phyloP scores from a whole-genome alignment of 495 filamentous ascomycete species.

The Schizothecium vesticola region DNA sequence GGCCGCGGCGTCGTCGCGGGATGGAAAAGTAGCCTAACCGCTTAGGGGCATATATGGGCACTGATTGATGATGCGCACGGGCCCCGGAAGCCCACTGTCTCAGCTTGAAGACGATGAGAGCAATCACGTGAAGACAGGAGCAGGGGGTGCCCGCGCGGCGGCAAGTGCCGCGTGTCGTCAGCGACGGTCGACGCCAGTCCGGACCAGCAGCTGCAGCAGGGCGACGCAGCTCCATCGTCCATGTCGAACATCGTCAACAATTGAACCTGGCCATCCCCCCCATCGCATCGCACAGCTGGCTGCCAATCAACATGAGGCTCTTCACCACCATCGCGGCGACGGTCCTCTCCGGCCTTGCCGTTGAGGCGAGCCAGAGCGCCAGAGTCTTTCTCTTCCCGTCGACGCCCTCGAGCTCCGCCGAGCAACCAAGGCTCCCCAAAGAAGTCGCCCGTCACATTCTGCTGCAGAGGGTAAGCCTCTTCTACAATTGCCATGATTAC shows the following conservation, averaged over 20 bases:
- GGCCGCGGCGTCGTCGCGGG: not conserved
- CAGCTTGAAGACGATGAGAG: too few relatives aligned
- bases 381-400: constrained; percentile 27
- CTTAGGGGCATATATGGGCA: too few relatives aligned
- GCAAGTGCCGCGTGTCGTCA: not conserved
- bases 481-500: not conserved
- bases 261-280: not conserved
- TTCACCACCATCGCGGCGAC: constrained; percentile 21
- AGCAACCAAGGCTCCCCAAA: constrained; percentile 26
- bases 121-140: not conserved
- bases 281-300: not conserved
- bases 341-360: constrained; percentile 25
- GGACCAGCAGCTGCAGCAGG: not conserved
- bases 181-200: not conserved
- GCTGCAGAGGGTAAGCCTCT: constrained; percentile 24
- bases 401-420: constrained; percentile 12
- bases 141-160: not conserved
- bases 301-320: constrained; percentile 26
- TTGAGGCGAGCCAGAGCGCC: constrained; percentile 21
- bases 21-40: not conserved
- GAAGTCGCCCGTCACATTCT: constrained; percentile 34
- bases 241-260: not conserved
- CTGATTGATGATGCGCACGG: too few relatives aligned
- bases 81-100: too few relatives aligned
- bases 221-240: constrained; percentile 4